A percentile compares a stretch with the other conserved stretches of the same genome.
phyloP scores from a whole-genome alignment of 2,329 filamentous ascomycete species.

The Colletotrichum sojae region DNA sequence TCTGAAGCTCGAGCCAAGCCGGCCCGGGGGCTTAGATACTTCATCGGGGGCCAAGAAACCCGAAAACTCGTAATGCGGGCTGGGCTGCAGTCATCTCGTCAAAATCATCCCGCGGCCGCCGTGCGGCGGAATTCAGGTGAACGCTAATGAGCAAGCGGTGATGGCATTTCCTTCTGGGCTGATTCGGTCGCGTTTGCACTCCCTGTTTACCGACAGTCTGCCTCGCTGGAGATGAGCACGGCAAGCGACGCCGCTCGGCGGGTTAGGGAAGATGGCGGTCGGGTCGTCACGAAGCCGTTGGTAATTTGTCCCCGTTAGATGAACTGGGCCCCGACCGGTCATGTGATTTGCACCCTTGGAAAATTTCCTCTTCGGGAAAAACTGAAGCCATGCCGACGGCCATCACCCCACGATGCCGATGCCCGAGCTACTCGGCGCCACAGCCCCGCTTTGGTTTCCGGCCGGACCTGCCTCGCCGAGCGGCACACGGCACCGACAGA shows the following conservation, averaged over 20 bases:
- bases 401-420: neutral
- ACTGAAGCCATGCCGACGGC: constrained; percentile 6
- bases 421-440: constrained; percentile 9
- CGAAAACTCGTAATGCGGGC: neutral
- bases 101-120: neutral
- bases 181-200: neutral
- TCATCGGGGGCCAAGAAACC: neutral
- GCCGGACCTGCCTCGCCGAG: neutral
- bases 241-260: too few species aligned
- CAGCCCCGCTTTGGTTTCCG: neutral
- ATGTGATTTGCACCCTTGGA: too few species aligned
- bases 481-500: constrained; percentile 1
- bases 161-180: neutral
- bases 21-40: neutral
- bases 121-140: constrained; percentile 9
- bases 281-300: too few species aligned
- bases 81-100: constrained; percentile 22
- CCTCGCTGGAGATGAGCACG: too few species aligned
- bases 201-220: neutral
- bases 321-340: too few species aligned
- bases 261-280: too few species aligned
- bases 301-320: too few species aligned
- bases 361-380: neutral
- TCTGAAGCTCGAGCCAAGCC: constrained; percentile 26
- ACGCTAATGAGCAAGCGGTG: neutral